Evolutionary conservation across 2,329 filamentous ascomycete species (phyloP).

Genomic region (Penicillium brevicompactum): DNA sequence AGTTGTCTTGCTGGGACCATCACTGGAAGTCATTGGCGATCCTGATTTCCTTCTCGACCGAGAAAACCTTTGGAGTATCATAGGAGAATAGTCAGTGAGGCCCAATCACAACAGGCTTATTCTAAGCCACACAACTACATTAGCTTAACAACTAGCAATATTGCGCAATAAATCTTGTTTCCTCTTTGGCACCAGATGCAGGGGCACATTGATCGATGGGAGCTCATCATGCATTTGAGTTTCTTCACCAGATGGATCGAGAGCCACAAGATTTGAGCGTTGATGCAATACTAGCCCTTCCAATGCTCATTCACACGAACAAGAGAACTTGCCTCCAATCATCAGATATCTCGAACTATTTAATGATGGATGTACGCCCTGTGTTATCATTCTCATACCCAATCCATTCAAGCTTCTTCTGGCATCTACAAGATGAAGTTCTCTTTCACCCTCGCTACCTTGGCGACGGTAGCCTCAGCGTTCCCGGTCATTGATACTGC

Average conservation of each 20-base stretch:
- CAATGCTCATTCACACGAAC: background rate
- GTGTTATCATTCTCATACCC: background rate
- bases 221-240: background rate
- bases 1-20: background rate
- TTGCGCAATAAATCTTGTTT: background rate
- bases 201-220: background rate
- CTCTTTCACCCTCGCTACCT: background rate
- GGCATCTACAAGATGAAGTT: background rate
- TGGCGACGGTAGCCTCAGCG: conserved; percentile 1
- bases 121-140: background rate
- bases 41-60: background rate
- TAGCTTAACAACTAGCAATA: background rate
- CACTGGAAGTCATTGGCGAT: background rate
- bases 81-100: background rate
- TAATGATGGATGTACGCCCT: background rate
- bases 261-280: background rate
- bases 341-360: background rate
- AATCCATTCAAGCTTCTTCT: background rate
- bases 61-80: background rate
- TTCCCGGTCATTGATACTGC: conserved; percentile 8
- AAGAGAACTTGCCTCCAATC: background rate
- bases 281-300: background rate
- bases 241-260: background rate
- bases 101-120: background rate
- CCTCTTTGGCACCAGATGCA: background rate